These are phyloP conservation scores for Ustilago loliicola DNA, from an alignment of 1,284 basidiomycete species.

Conservation along the genomic window DNA sequence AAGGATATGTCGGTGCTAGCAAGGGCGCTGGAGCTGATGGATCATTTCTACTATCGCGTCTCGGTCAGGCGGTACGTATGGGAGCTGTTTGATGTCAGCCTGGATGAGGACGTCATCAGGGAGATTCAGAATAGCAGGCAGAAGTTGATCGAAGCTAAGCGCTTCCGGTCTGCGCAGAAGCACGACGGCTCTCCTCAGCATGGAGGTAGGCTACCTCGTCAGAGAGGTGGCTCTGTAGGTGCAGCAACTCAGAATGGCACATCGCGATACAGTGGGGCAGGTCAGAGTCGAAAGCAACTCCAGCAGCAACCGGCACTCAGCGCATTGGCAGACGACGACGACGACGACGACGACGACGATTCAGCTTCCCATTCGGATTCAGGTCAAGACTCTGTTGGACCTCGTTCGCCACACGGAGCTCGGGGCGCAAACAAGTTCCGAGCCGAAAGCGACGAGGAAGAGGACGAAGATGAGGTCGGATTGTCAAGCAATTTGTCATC, in stretches of 20 bases:
- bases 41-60: conserved; percentile 77
- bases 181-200: neutral
- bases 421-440: neutral
- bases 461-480: conserved; percentile 31
- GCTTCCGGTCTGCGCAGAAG: conserved; percentile 6
- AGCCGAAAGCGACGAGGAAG: conserved; percentile 20
- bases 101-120: conserved; percentile 47
- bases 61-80: conserved; percentile 91
- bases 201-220: conserved; percentile 8
- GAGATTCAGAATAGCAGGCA: conserved; percentile 33
- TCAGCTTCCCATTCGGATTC: conserved; percentile 28
- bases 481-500: conserved; percentile 45
- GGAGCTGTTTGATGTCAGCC: conserved; percentile 82
- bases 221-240: conserved; percentile 14
- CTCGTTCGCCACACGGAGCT: neutral
- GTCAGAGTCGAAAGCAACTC: conserved; percentile 4
- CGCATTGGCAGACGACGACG: conserved; percentile 19
- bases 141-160: conserved; percentile 43
- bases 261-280: neutral
- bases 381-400: conserved; percentile 7
- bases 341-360: conserved; percentile 29
- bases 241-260: conserved; percentile 3
- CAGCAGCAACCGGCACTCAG: conserved; percentile 17
- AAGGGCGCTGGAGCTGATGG: conserved; percentile 61
- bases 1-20: conserved; percentile 52